Base-by-base conservation (phyloP, 1,284 basidiomycete species). In the Phellinidium pouzarii region DNA sequence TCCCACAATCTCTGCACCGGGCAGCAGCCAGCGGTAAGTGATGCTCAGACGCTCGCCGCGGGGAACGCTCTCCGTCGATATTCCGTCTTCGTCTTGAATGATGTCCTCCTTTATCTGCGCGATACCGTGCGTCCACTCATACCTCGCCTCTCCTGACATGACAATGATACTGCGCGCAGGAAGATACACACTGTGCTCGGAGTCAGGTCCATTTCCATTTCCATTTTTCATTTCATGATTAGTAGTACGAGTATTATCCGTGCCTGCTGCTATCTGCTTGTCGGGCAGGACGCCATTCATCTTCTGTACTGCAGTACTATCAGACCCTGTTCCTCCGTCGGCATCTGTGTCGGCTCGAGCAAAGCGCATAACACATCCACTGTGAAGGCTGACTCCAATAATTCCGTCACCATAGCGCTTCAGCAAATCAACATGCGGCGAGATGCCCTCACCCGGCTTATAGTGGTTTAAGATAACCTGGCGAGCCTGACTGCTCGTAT, bases 391-490 rank as follows among this genome's bases (percentile, higher is more conserved):
- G 53, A 91, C 76, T 9, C 86, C 87, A 31, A 91, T 74, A 57
- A 92, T 91, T 2, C 86, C 87, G 62, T 91, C 87, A 11, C 77
- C 86, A 61, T 84, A 92, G 17, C 90, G 77, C 40, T 74, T 71
- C 6, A 88, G 72, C 34, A 92, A 71, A 62, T 92, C 90, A 42
- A 91, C 78, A 59, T 91, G 89, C 0, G 87, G 75, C 1, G 79
- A 72, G 58, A 92, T 91, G 8, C 90, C 89, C 63, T 91, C 83
- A 1, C 88, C 88, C 0, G 86, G 85, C 45, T 70, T 68, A 62
- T 92, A 92, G 3, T 87, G 68, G 63, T 92, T 92, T 49, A 92
- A 60, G 53, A 92, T 92, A 1, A 80, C 85, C 62, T 92, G 89
- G 27, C 87, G 74, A 0, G 84, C 79, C 38, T 68, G 69, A 9